phyloP scores from a whole-genome alignment of 2,329 filamentous ascomycete species.

The Ophioceras dolichostomum region DNA sequence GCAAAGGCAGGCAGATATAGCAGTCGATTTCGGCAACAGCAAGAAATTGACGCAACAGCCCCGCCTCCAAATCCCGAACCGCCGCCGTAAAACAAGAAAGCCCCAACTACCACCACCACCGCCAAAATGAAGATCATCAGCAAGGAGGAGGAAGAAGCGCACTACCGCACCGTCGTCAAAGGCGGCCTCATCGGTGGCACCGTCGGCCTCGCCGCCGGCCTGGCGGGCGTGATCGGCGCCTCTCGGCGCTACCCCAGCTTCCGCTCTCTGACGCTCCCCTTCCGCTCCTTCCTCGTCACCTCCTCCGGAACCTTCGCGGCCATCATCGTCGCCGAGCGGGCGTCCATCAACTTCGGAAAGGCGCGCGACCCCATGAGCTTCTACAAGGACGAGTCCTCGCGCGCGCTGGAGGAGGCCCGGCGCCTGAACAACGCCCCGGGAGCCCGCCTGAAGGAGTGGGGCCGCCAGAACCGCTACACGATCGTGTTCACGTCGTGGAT shows the following conservation, averaged over 20 bases:
- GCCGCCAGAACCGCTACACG: conserved; percentile 69
- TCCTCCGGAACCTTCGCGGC: conserved; percentile 73
- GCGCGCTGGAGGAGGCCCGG: conserved; percentile 40
- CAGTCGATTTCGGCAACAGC: conserved; percentile 7
- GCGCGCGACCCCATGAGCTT: conserved; percentile 52
- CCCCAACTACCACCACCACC: conserved; percentile 4
- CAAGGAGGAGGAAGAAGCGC: conserved; percentile 79
- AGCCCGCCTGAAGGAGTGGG: conserved; percentile 61
- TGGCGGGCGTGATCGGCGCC: conserved; percentile 55
- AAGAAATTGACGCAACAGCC: neutral
- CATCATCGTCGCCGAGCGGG: conserved; percentile 79
- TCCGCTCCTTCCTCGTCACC: conserved; percentile 81
- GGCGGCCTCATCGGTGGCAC: conserved; percentile 66
- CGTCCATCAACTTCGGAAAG: conserved; percentile 51
- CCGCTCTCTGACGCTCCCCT: conserved; percentile 71
- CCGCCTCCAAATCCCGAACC: neutral
- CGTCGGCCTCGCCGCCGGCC: conserved; percentile 54
- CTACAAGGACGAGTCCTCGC: conserved; percentile 53
- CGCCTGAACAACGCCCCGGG: conserved; percentile 39
- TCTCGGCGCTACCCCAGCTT: conserved; percentile 64
- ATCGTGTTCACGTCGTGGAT: conserved; percentile 78
- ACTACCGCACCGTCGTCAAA: conserved; percentile 71
- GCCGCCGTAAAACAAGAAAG: conserved; percentile 3
- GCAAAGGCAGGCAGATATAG: conserved; percentile 5
- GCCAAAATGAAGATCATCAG: conserved; percentile 80